Base-by-base conservation (phyloP, 2,329 filamentous ascomycete species). In the Xylaria sp. region DNA sequence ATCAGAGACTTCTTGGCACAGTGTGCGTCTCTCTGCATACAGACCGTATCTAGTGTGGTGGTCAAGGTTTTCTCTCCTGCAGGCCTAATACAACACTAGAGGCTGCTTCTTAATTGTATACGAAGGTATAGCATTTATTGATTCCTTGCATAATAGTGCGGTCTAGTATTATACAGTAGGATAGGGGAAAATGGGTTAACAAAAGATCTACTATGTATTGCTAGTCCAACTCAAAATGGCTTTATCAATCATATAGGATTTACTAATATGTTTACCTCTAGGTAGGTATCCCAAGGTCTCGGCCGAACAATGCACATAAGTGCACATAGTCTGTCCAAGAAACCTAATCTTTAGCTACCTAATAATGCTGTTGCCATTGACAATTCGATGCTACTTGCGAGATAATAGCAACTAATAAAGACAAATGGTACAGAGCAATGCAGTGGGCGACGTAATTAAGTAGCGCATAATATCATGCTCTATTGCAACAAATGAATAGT, bases 1-100 rank as follows among this genome's bases (percentile, higher is more conserved):
- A 70, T 23, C 35, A 53, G 60, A 13, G 51, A 72, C 70, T 35
- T 70, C 35, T 18, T 10, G 3, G n/a, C 48, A 70, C 70, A 51
- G 70, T 72, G 58, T 16, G 35, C 25, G 6, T 35, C 21, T 6
- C 29, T 25, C 16, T 32, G 21, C 21, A 47, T 51, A 5, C 16
- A 29, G 3, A 67, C 69, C 25, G 70, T 71, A 29, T 21, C n/a
- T 23, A 54, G 51, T 13, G 51, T 35, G 21, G 40, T 32, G 42
- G 29, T 50, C 50, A 58, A 40, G 61, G 21, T 51, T 61, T 53
- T 65, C 32, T 40, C 59, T 48, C 32, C 50, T 63, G 44, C 37
- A 62, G 3, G 18, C 48, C 55, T 40, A 58, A 50, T 37, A 47
- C 44, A 3, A 32, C 50, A 53, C 25, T 32, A 53, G 27, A 21